These are phyloP conservation scores for Apophysomyces trapeziformis DNA, from an alignment of 371 early-diverging fungal species.

Conservation along the genomic window DNA sequence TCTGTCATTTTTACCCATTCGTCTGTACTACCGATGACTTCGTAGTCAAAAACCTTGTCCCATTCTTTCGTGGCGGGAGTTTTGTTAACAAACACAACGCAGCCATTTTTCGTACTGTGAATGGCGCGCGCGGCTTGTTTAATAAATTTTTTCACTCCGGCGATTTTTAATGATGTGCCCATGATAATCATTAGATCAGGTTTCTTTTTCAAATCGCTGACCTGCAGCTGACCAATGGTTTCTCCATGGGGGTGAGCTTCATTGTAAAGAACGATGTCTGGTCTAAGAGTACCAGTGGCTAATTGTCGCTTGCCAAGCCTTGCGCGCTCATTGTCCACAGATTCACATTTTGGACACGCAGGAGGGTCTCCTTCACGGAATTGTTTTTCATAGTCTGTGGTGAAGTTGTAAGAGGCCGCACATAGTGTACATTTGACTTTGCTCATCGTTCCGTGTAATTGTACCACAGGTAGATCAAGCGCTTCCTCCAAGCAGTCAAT, in stretches of 20 bases:
- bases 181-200: slow-evolving; percentile 96
- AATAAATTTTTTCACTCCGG: slow-evolving; percentile 91
- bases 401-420: slow-evolving; percentile 64
- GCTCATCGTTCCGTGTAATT: slow-evolving; percentile 92
- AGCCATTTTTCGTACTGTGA: slow-evolving; percentile 54
- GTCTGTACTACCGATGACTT: slow-evolving; percentile 82
- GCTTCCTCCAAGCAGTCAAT: slow-evolving; percentile 94
- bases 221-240: slow-evolving; percentile 74
- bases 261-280: slow-evolving; percentile 97
- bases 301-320: slow-evolving; percentile 76
- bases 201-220: slow-evolving; percentile 67
- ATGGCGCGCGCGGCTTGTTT: slow-evolving; percentile 82
- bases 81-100: slow-evolving; percentile 66
- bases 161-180: slow-evolving; percentile 97
- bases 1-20: slow-evolving; percentile 56
- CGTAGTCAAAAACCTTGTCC: slow-evolving; percentile 90
- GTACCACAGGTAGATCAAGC: slow-evolving; percentile 75
- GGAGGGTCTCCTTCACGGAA: slow-evolving; percentile 80
- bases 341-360: slow-evolving; percentile 78
- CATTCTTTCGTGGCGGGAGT: slow-evolving; percentile 75
- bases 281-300: slow-evolving; percentile 87
- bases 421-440: slow-evolving; percentile 87
- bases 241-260: slow-evolving; percentile 94
- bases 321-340: slow-evolving; percentile 57
- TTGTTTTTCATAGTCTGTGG: slow-evolving; percentile 44